Conservation (phyloP, 2,329 filamentous ascomycete genomes). For the Botryotinia convoluta region DNA sequence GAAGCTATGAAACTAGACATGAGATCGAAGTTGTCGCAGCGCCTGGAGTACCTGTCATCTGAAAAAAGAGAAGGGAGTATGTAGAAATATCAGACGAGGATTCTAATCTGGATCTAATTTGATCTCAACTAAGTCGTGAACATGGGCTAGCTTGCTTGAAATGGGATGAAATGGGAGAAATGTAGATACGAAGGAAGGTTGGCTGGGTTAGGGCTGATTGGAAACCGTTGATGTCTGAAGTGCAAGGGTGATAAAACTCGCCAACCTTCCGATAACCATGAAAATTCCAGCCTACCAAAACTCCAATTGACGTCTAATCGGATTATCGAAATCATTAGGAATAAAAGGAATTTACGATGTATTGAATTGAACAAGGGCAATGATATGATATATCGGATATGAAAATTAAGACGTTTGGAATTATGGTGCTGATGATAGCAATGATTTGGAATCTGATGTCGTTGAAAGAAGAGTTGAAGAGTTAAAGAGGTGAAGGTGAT, state of each 20-base stretch:
- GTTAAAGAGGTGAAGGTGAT: background rate
- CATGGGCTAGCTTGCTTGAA: constrained; percentile 18
- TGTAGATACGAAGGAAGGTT: constrained; percentile 4
- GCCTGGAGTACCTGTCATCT: constrained; percentile 27
- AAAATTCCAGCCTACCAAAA: background rate
- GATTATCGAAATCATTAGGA: background rate
- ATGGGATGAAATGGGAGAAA: constrained; percentile 16
- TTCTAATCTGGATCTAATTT: constrained; percentile 25
- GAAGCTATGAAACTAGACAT: constrained; percentile 35
- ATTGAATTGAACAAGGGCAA: background rate
- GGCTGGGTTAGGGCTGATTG: constrained; percentile 23
- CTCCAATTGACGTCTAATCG: background rate
- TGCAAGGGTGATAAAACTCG: constrained; percentile 30
- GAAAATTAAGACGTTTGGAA: too few species aligned
- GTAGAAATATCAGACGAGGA: constrained; percentile 22
- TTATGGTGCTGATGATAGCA: background rate
- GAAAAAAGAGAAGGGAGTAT: constrained; percentile 27
- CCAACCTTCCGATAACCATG: background rate
- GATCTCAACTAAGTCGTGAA: background rate
- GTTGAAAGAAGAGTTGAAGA: background rate
- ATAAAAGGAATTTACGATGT: background rate
- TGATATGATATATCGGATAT: background rate
- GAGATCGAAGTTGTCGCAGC: constrained; percentile 34
- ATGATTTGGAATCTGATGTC: background rate
- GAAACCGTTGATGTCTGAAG: constrained; percentile 31